These are phyloP conservation scores for Fraxinus paxiana DNA, from an alignment of 305 asterid genomes.

Conservation along the genomic window DNA sequence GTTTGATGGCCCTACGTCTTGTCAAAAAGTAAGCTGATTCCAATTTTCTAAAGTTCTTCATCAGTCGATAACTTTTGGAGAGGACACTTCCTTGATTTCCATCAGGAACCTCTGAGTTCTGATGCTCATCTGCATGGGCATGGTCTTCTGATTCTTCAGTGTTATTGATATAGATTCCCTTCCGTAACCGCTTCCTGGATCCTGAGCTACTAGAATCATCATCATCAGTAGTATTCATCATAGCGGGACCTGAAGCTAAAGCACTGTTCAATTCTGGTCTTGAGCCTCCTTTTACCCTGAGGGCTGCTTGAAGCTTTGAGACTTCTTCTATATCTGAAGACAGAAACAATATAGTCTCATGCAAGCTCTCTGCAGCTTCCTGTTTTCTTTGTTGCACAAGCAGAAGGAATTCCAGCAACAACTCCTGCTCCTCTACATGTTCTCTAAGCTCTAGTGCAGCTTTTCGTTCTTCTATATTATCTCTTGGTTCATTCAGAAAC, in stretches of 20 bases:
- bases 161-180: conserved; percentile 29
- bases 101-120: conserved; percentile 33
- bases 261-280: conserved; percentile 35
- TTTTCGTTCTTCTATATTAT: conserved; percentile 72
- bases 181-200: conserved; percentile 68
- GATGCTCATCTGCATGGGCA: conserved; percentile 30
- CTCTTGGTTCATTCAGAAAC: conserved; percentile 75
- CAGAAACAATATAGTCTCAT: conserved; percentile 57
- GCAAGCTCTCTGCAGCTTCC: conserved; percentile 57
- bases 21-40: conserved; percentile 77
- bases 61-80: conserved; percentile 57
- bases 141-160: conserved; percentile 37
- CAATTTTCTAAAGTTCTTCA: conserved; percentile 73
- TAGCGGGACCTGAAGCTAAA: conserved; percentile 31
- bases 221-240: conserved; percentile 32
- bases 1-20: conserved; percentile 50
- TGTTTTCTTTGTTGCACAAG: conserved; percentile 69
- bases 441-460: conserved; percentile 79
- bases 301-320: conserved; percentile 49
- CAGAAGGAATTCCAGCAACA: conserved; percentile 77
- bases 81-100: conserved; percentile 41
- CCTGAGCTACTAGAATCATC: conserved; percentile 57
- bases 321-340: conserved; percentile 82
- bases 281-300: conserved; percentile 43
- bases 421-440: conserved; percentile 80